A percentile compares a stretch with the other conserved stretches of the same genome.
These are phyloP conservation scores for Catenaria anguillulae DNA, from an alignment of 371 early-diverging fungal species.

Conservation along the genomic window DNA sequence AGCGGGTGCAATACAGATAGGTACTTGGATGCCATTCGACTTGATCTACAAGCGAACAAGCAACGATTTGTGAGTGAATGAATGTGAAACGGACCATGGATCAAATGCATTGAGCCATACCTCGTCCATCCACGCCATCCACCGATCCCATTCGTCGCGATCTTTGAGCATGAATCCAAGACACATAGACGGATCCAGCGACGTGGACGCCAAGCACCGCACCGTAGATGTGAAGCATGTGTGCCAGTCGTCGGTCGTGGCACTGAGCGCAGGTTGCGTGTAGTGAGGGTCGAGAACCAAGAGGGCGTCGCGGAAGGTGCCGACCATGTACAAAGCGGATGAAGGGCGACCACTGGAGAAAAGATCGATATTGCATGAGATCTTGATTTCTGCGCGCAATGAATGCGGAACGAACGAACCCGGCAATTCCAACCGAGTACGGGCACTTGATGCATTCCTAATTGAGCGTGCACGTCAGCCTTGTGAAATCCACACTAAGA, in stretches of 20 bases:
- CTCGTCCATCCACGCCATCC: not conserved
- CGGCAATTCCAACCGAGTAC: not conserved
- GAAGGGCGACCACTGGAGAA: conserved; percentile 2
- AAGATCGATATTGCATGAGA: not conserved
- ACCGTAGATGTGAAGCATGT: not conserved
- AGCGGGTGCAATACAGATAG: no score
- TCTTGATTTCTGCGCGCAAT: not conserved
- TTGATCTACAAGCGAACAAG: no score
- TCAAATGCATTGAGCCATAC: no score
- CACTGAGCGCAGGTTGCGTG: not conserved
- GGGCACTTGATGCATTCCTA: not conserved
- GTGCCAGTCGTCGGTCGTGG: not conserved
- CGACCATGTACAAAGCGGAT: conserved; percentile 5
- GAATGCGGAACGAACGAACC: not conserved
- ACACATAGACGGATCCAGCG: conserved; percentile 1
- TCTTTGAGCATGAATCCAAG: not conserved
- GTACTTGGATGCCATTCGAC: no score
- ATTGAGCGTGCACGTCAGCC: not conserved
- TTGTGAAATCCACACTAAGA: not conserved
- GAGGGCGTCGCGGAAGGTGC: not conserved
- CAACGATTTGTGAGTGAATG: no score
- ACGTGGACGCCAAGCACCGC: not conserved
- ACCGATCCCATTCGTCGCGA: not conserved
- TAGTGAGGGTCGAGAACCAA: conserved; percentile 4
- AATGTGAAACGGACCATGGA: no score